A percentile compares a stretch with the other conserved stretches of the same genome.
These are phyloP conservation scores for Andrographis paniculata DNA, from an alignment of 305 asterid genomes.

Conservation along the genomic window DNA sequence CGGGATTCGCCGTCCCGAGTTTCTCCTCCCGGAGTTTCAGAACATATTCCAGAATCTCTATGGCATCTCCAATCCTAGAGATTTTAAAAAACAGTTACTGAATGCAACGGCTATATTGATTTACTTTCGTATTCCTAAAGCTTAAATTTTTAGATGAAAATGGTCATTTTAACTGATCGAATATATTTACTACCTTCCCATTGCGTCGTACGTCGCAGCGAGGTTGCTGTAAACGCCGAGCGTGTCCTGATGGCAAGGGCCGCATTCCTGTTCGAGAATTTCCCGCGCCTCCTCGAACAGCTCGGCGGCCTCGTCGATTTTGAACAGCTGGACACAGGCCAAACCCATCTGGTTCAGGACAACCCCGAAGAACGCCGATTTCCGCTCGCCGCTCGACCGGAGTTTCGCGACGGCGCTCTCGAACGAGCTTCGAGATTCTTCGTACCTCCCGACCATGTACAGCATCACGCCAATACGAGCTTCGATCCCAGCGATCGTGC, in stretches of 20 bases:
- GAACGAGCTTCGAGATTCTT: conserved; percentile 71
- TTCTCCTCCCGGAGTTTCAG: conserved; percentile 94
- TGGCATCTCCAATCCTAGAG: conserved; percentile 88
- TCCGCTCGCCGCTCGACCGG: conserved; percentile 87
- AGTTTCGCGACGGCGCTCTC: conserved; percentile 77
- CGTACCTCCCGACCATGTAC: conserved; percentile 78
- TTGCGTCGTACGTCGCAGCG: conserved; percentile 97
- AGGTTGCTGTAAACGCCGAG: conserved; percentile 97
- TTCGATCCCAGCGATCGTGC: conserved; percentile 91
- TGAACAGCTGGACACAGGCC: conserved; percentile 89
- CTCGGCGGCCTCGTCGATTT: conserved; percentile 89
- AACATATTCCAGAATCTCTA: conserved; percentile 87
- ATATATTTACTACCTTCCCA: conserved; percentile 76
- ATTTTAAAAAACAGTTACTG: conserved; percentile 8
- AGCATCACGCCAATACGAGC: conserved; percentile 95
- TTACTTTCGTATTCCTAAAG: no score
- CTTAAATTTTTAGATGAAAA: neutral
- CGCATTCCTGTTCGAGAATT: conserved; percentile 60
- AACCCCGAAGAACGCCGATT: conserved; percentile 91
- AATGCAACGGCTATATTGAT: neutral
- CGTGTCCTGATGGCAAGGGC: conserved; percentile 93
- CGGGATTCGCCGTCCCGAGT: conserved; percentile 96
- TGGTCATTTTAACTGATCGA: neutral
- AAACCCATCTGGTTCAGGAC: conserved; percentile 97
- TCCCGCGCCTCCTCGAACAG: conserved; percentile 94